Evolutionary conservation across 2,329 filamentous ascomycete species (phyloP), one percentile per base, ranked within the genome.

Genomic region (Fusarium nematophilum): DNA sequence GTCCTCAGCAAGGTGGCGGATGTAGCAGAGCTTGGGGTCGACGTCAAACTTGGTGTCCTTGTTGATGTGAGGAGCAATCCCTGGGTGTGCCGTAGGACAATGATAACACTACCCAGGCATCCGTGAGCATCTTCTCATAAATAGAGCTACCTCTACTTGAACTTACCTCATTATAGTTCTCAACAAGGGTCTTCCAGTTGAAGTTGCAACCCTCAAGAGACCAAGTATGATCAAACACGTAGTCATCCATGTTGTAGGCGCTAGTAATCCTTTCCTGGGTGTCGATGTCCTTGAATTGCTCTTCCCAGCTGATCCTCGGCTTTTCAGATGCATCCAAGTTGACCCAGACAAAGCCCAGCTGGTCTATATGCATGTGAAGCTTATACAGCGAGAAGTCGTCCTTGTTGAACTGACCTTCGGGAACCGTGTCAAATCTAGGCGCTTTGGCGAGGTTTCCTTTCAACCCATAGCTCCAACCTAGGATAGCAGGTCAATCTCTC

Each of bases 131-230:
- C n/a, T n/a, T n/a, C n/a, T n/a, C n/a, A n/a, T n/a, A n/a, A n/a
- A n/a, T n/a, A n/a, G n/a, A n/a, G n/a, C n/a, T n/a, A n/a, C n/a
- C n/a, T n/a, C n/a, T n/a, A n/a, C 81, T 81, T 68, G 83, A 79
- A 5, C 77, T 76, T 23, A 25, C 54, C 44, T 46, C 27, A 25
- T 38, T 55, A 4, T 52, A 59, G 36, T 65, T 65, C 18, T 64
- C 61, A 17, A 80, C 80, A 29, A 86, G 68, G 6, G 81, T 81
- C 73, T 86, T 86, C 84, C 84, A 87, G 73, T 86, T 86, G 66
- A 81, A 84, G 23, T 79, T 76, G 1, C 80, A 81, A 6, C 81
- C 75, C 76, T 84, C 81, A 56, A 83, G 78, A n/a, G n/a, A n/a
- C 80, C 82, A 86, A 4, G 72, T 70, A 62, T 86, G 82, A 59